A percentile compares a stretch with the other conserved stretches of the same genome.
These are phyloP conservation scores for Eruca vesicaria DNA, from an alignment of 441 rosid genomes.

Conservation along the genomic window DNA sequence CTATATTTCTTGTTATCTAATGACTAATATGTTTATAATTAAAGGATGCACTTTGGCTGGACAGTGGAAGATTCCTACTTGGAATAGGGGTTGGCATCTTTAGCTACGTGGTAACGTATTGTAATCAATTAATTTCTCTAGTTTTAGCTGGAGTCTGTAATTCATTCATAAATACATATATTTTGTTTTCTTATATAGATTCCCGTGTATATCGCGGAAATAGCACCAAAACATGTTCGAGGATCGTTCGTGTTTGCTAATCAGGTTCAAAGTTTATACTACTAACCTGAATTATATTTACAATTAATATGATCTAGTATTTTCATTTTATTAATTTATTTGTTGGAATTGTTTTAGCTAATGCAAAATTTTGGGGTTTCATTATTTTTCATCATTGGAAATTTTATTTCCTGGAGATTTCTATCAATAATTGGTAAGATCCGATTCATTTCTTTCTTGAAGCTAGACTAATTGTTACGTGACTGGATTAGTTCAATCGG, in stretches of 20 bases:
- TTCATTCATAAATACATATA: not conserved
- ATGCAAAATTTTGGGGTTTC: conserved; percentile 48
- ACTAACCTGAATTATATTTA: not conserved
- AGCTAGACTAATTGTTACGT: not conserved
- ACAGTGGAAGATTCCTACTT: conserved; percentile 52
- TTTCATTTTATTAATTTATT: not conserved
- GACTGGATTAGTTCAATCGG: not conserved
- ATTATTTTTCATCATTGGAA: conserved; percentile 42
- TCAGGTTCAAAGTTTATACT: conserved; percentile 29
- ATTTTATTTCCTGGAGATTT: conserved; percentile 44
- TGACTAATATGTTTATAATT: not conserved
- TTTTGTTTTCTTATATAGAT: conserved; percentile 26
- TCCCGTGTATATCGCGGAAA: conserved; percentile 56
- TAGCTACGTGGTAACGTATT: conserved; percentile 46
- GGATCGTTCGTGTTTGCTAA: conserved; percentile 49
- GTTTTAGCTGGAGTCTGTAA: not conserved
- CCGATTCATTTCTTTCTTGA: not conserved
- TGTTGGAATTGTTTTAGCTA: conserved; percentile 39
- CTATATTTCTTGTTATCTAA: not conserved
- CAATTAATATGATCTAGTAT: not conserved
- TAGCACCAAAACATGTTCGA: conserved; percentile 52
- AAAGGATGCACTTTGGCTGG: conserved; percentile 48
- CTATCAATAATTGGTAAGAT: conserved; percentile 44
- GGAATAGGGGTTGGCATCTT: conserved; percentile 54
- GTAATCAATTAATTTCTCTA: conserved; percentile 22